These are phyloP conservation scores for Trametes pubescens DNA, from an alignment of 1,284 basidiomycete genomes.

Conservation along the genomic window DNA sequence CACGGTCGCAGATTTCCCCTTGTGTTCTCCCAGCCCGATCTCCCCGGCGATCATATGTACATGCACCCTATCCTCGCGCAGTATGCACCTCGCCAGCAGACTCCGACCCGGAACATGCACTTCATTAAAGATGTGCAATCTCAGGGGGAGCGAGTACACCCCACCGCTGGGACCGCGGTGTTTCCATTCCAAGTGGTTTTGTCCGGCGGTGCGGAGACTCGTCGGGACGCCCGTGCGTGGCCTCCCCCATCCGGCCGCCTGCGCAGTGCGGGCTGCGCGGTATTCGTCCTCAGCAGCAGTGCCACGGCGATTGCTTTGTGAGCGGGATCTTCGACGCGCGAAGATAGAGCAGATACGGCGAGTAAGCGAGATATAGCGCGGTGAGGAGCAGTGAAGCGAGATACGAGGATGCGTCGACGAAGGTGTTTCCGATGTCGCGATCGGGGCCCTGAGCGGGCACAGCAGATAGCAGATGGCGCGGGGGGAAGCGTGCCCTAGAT, in stretches of 20 bases:
- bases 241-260: neutral
- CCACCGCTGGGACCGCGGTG: neutral
- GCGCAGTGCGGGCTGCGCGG: neutral
- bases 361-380: constrained; percentile 7
- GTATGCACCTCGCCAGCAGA: neutral
- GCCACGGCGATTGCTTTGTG: constrained; percentile 1
- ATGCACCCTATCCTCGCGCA: neutral
- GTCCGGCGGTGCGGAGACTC: constrained; percentile 17
- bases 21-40: neutral
- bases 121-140: neutral
- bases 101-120: neutral
- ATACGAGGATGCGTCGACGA: constrained; percentile 5
- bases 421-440: constrained; percentile 4
- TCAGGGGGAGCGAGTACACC: neutral
- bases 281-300: neutral
- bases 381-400: neutral
- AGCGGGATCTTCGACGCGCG: constrained; percentile 23
- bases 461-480: neutral
- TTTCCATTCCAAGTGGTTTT: constrained; percentile 13
- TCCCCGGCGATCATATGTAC: constrained; percentile 12
- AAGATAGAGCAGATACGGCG: neutral
- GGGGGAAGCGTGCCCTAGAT: constrained; percentile 4
- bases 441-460: neutral
- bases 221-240: constrained; percentile 22
- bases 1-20: constrained; percentile 3